Evolutionary conservation across 345 rosid species (phyloP).

Genomic region (Viola odorata): DNA sequence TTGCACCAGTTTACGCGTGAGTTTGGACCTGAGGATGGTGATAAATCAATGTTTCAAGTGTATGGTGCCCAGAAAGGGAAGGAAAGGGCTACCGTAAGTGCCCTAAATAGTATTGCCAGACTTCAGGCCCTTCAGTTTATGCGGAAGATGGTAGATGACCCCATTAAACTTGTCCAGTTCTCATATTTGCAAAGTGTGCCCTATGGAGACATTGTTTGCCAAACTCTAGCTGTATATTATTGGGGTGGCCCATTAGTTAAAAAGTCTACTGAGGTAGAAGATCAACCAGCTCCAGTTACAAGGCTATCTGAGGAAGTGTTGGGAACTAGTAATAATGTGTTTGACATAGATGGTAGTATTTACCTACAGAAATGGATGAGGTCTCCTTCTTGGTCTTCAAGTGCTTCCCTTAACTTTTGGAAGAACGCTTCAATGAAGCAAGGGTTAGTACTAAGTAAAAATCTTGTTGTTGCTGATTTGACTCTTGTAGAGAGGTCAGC

Average conservation of each 20-base stretch:
- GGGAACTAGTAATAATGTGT: conserved; percentile 46
- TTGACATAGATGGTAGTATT: conserved; percentile 87
- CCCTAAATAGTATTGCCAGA: conserved; percentile 69
- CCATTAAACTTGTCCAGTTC: conserved; percentile 75
- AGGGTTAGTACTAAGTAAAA: conserved; percentile 71
- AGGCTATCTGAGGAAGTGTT: conserved; percentile 35
- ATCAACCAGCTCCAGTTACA: conserved; percentile 27
- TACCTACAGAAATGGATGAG: conserved; percentile 87
- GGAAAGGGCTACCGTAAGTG: conserved; percentile 60
- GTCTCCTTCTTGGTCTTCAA: conserved; percentile 81
- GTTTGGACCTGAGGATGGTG: conserved; percentile 68
- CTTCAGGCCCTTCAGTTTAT: conserved; percentile 85
- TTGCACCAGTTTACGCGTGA: conserved; percentile 68
- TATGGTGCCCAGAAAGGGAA: conserved; percentile 80
- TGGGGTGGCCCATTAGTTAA: conserved; percentile 85
- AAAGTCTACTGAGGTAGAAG: conserved; percentile 37
- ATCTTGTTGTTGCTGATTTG: conserved; percentile 71
- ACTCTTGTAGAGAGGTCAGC: conserved; percentile 77
- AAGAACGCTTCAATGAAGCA: conserved; percentile 46
- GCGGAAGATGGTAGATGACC: conserved; percentile 80
- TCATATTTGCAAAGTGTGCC: conserved; percentile 78
- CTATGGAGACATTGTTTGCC: conserved; percentile 66
- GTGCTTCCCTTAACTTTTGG: conserved; percentile 73
- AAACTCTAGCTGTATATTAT: conserved; percentile 74
- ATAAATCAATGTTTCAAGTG: conserved; percentile 50